Base-by-base conservation (phyloP, 805 yeast species). In the Nakazawaea wyomingensis region DNA sequence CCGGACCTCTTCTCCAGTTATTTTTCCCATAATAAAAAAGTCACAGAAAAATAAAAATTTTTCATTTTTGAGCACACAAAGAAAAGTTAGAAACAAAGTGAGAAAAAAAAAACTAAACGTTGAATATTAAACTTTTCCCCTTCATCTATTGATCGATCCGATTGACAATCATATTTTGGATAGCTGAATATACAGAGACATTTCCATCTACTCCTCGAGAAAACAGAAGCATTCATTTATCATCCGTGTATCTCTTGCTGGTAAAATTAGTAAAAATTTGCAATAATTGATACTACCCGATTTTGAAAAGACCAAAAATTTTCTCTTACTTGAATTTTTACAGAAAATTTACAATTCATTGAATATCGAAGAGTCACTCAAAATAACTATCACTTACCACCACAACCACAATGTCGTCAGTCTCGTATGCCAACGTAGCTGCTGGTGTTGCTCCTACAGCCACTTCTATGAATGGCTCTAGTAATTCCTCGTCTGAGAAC, bases 401-500 rank as follows among this genome's bases (percentile, higher is more conserved):
- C 32, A 29, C 32, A 24, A 7, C 7, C 27, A 45, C 11, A 4
- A 46, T 46, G 49, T 46, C 45, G 4, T 30, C 47, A 14, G 48
- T 47, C 29, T 54, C 62, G 22, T 55, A 60, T 47, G 62, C 60
- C 40, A 49, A 51, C 48, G 50, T 44, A 26, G 49, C 50, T 27
- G 46, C 47, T 17, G 55, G 54, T 27, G 53, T 56, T n/a, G 34
- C 54, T 20, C 32, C 52, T 24, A 33, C 45, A n/a, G 41, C 54
- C 16, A 21, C 43, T 13, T 45, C 55, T 22, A 21, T 29, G 20
- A 32, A 32, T 8, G 39, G 30, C 5, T 22, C 38, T 14, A 34
- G 27, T 11, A 39, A 41, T 18, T 32, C 38, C 14, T 35, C 36
- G 33, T n/a, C 32, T 18, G 34, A 24, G 8, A 24, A 47, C 30